These are phyloP conservation scores for Tilletia caries DNA, from an alignment of 1,284 basidiomycete genomes.

Conservation along the genomic window DNA sequence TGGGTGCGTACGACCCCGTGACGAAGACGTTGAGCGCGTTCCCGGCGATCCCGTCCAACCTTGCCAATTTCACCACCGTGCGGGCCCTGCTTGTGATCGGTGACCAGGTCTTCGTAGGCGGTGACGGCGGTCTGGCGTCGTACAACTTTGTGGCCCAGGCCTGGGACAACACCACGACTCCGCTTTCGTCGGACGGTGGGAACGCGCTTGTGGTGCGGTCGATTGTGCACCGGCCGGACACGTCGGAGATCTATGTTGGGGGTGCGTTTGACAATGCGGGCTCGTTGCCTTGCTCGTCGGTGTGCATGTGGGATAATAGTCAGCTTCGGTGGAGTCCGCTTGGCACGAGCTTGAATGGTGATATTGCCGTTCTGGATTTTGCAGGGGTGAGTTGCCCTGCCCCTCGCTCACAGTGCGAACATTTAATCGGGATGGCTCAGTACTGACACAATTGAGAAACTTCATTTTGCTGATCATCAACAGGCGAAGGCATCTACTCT, in stretches of 20 bases:
- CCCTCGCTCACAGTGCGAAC: not conserved
- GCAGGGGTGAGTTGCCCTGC: conserved; percentile 61
- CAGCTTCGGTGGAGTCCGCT: conserved; percentile 74
- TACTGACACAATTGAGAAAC: not conserved
- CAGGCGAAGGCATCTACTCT: conserved; percentile 36
- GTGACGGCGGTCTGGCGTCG: conserved; percentile 41
- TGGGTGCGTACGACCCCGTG: conserved; percentile 71
- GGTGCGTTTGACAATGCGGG: conserved; percentile 81
- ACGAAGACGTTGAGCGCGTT: conserved; percentile 61
- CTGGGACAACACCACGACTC: conserved; percentile 36
- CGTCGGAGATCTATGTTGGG: conserved; percentile 71
- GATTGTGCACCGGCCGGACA: conserved; percentile 67
- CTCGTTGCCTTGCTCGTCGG: conserved; percentile 68
- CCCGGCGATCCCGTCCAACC: conserved; percentile 30
- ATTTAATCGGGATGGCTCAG: not conserved
- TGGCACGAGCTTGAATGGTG: conserved; percentile 77
- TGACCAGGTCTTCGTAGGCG: conserved; percentile 42
- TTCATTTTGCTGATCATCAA: not conserved
- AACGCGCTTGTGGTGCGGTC: conserved; percentile 68
- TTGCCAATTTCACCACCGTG: conserved; percentile 56
- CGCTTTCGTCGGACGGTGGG: conserved; percentile 25
- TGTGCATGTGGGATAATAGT: conserved; percentile 72
- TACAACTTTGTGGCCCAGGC: conserved; percentile 35
- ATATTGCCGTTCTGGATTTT: conserved; percentile 73
- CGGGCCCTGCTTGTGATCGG: conserved; percentile 56